These are phyloP conservation scores for Opeltia flavorubescens DNA, from an alignment of 495 filamentous ascomycete species.

Conservation along the genomic window DNA sequence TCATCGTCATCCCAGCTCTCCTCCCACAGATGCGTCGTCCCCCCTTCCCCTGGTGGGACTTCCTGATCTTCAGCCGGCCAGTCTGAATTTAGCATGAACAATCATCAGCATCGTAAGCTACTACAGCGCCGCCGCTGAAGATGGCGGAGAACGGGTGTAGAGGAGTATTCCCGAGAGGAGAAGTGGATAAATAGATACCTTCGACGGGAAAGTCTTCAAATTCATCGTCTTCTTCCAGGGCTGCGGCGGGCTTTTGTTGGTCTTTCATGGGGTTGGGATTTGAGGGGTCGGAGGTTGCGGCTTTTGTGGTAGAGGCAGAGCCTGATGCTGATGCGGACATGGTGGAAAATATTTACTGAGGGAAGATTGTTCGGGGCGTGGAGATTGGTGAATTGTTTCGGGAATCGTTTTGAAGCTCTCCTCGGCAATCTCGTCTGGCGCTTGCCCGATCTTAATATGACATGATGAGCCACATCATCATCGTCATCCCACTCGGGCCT, in stretches of 20 bases:
- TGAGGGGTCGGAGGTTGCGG: slow-evolving; percentile 27
- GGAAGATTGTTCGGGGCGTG: not conserved
- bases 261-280: slow-evolving; percentile 21
- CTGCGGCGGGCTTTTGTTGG: slow-evolving; percentile 44
- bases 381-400: too few species aligned
- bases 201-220: slow-evolving; percentile 98
- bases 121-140: too few species aligned
- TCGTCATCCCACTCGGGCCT: too few species aligned
- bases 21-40: slow-evolving; percentile 84
- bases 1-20: slow-evolving; percentile 99
- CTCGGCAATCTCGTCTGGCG: too few species aligned
- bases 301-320: slow-evolving; percentile 23
- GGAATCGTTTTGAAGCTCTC: too few species aligned
- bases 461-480: too few species aligned
- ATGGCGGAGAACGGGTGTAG: slow-evolving; percentile 2
- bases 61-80: slow-evolving; percentile 81
- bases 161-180: not conserved
- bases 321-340: slow-evolving; percentile 27
- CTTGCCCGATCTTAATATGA: too few species aligned
- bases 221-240: slow-evolving; percentile 93
- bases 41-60: slow-evolving; percentile 42
- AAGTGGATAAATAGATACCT: slow-evolving; percentile 36
- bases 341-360: slow-evolving; percentile 1
- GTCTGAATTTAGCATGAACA: slow-evolving; percentile 36
- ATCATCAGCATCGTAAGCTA: not conserved